Evolutionary conservation across 768 basidiomycete genomes (phyloP).

Genomic region (Antrodiella citrinella): DNA sequence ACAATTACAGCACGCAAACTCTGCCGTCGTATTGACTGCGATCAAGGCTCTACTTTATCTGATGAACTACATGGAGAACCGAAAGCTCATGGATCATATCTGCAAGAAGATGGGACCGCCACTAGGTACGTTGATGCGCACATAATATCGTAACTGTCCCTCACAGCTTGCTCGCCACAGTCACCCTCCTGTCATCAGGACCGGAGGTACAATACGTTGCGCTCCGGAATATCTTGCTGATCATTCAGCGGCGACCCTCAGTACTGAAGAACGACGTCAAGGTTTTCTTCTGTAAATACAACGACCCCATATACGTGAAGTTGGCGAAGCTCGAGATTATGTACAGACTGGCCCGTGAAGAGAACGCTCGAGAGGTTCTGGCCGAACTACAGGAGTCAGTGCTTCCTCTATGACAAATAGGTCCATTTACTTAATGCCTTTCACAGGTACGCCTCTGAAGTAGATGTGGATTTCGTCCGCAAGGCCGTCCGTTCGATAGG

Average conservation of each 20-base stretch:
- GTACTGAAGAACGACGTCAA: slow-evolving; percentile 96
- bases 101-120: slow-evolving; percentile 99
- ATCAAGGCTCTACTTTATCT: slow-evolving; percentile 93
- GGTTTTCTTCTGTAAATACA: slow-evolving; percentile 99
- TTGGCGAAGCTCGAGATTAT: slow-evolving; percentile 98
- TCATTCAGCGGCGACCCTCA: slow-evolving; percentile 88
- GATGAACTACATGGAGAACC: slow-evolving; percentile 99
- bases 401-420: not conserved
- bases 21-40: slow-evolving; percentile 97
- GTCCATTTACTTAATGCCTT: not conserved
- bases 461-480: slow-evolving; percentile 96
- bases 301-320: slow-evolving; percentile 98
- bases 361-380: slow-evolving; percentile 88
- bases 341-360: slow-evolving; percentile 93
- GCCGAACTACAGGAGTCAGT: slow-evolving; percentile 91
- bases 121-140: slow-evolving; percentile 47
- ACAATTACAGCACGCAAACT: slow-evolving; percentile 96
- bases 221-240: slow-evolving; percentile 90
- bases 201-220: slow-evolving; percentile 99
- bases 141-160: not conserved
- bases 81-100: slow-evolving; percentile 76
- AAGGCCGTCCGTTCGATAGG: slow-evolving; percentile 98
- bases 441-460: slow-evolving; percentile 89
- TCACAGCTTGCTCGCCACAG: slow-evolving; percentile 30
- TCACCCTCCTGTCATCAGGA: slow-evolving; percentile 91